phyloP scores from a whole-genome alignment of 2,329 filamentous ascomycete genomes.

The Aurifilum marmelostoma region DNA sequence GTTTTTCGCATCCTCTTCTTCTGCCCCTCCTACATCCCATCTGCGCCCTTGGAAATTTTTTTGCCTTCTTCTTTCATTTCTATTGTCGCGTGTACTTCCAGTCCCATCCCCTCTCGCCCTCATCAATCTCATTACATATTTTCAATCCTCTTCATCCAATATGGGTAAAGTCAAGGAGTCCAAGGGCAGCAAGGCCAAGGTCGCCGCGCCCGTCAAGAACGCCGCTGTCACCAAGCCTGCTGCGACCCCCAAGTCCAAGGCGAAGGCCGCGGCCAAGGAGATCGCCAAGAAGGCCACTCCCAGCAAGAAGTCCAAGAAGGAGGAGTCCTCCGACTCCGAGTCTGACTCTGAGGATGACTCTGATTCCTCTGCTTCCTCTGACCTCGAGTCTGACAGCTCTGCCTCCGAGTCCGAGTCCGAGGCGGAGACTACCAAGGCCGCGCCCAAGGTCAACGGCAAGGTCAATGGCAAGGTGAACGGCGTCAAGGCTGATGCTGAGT shows the following conservation, averaged over 20 bases:
- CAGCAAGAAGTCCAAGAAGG: conserved; percentile 52
- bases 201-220: conserved; percentile 63
- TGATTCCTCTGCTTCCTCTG: conserved; percentile 42
- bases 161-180: conserved; percentile 58
- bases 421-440: conserved; percentile 38
- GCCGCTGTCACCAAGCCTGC: conserved; percentile 69
- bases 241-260: conserved; percentile 67
- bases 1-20: conserved; percentile 3
- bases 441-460: conserved; percentile 36
- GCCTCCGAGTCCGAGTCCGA: conserved; percentile 44
- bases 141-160: conserved; percentile 37
- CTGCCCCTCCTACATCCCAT: conserved; percentile 1
- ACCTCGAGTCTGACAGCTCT: conserved; percentile 41
- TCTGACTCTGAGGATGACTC: conserved; percentile 35
- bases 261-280: conserved; percentile 68
- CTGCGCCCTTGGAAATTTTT: conserved; percentile 20
- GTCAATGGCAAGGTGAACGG: conserved; percentile 38
- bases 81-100: conserved; percentile 24
- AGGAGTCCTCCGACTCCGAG: conserved; percentile 39
- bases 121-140: conserved; percentile 24
- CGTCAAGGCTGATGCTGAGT: conserved; percentile 39
- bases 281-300: conserved; percentile 54
- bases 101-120: background rate
- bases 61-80: conserved; percentile 8
- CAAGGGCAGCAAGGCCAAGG: conserved; percentile 50